A percentile compares a stretch with the other conserved stretches of the same genome.
phyloP scores from a whole-genome alignment of 139 green algal species.

The Monoraphidium neglectum region DNA sequence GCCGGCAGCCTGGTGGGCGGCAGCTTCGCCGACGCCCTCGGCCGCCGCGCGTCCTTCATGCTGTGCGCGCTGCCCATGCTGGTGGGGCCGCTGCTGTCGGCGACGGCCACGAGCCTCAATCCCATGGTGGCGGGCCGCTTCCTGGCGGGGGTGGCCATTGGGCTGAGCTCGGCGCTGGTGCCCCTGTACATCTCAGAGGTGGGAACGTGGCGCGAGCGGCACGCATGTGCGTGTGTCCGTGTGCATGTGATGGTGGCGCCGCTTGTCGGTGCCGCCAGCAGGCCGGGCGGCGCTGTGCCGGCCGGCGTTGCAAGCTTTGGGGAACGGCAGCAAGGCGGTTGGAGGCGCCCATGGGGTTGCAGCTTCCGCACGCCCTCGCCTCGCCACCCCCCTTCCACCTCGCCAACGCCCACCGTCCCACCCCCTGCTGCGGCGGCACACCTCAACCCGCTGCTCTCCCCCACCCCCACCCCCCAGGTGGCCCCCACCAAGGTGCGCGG shows the following conservation, averaged over 20 bases:
- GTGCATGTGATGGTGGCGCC: no score
- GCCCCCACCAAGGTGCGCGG: slow-evolving; percentile 83
- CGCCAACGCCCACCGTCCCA: neutral
- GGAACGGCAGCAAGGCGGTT: no score
- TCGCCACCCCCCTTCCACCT: no score
- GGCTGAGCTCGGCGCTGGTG: slow-evolving; percentile 88
- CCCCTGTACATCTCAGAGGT: slow-evolving; percentile 95
- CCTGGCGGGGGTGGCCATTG: slow-evolving; percentile 89
- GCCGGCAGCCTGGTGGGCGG: slow-evolving; percentile 70
- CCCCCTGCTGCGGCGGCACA: neutral
- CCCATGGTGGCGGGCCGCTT: slow-evolving; percentile 79
- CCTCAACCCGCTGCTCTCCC: neutral
- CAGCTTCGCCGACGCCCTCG: slow-evolving; percentile 75
- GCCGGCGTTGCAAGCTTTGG: no score
- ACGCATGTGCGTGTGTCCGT: no score
- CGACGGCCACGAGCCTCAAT: slow-evolving; percentile 53
- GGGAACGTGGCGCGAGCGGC: neutral
- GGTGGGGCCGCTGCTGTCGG: slow-evolving; percentile 71
- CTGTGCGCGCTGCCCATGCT: slow-evolving; percentile 72
- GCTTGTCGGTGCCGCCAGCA: no score
- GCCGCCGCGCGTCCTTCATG: slow-evolving; percentile 69
- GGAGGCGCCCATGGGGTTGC: no score
- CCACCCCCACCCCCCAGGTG: slow-evolving; percentile 54
- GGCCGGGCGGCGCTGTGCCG: no score
- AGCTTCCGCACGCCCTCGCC: no score